These are phyloP conservation scores for Platanthera guangdongensis DNA, from an alignment of 106 monocot genomes.

Conservation along the genomic window DNA sequence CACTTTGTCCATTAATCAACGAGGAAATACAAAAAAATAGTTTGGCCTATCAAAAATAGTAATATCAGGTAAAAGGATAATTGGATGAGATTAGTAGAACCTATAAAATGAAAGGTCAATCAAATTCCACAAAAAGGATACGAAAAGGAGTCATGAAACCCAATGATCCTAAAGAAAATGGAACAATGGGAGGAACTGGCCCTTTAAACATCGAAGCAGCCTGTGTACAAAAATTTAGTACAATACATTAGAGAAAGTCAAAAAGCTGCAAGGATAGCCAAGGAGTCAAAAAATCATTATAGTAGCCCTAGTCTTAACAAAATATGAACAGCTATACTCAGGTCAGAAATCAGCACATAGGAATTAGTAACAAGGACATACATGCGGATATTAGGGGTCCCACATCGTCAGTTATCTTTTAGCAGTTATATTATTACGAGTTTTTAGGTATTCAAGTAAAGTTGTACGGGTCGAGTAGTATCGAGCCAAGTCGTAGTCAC, in stretches of 20 bases:
- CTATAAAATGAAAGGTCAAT: background rate
- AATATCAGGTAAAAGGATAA: conserved; percentile 1
- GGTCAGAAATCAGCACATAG: too few species aligned
- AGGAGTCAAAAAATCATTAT: too few species aligned
- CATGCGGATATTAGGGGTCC: too few species aligned
- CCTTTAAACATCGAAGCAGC: conserved; percentile 99
- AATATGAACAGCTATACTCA: too few species aligned
- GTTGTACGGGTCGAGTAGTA: too few species aligned
- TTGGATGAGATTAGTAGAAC: background rate
- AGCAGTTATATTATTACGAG: too few species aligned
- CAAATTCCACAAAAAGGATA: conserved; percentile 52
- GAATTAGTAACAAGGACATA: too few species aligned
- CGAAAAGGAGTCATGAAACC: conserved; percentile 99
- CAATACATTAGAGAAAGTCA: background rate
- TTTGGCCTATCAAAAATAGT: background rate
- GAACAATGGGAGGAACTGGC: conserved; percentile 82
- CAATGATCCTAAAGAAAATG: conserved; percentile 95
- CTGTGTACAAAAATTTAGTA: conserved; percentile 28
- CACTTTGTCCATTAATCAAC: background rate
- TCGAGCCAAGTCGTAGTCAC: too few species aligned
- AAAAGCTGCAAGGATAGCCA: too few species aligned
- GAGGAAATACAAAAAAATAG: background rate
- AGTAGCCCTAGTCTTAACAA: too few species aligned
- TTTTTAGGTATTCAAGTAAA: too few species aligned
- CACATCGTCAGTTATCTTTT: too few species aligned